phyloP scores from a whole-genome alignment of 2,329 filamentous ascomycete genomes.

The Albifimbria verrucaria region DNA sequence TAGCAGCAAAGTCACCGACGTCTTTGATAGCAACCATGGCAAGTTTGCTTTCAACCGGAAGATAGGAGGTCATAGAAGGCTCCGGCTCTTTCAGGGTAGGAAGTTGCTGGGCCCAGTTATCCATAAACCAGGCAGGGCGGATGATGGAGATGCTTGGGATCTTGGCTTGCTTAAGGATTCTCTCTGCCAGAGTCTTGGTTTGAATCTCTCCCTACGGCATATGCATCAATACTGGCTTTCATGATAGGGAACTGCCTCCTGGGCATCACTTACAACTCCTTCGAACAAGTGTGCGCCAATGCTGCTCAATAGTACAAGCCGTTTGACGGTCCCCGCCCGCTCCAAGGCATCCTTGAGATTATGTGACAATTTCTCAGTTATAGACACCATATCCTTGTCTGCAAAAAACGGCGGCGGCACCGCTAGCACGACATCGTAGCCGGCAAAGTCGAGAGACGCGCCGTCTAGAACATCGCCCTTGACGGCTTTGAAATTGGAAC shows the following conservation, averaged over 20 bases:
- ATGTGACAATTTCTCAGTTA: slow-evolving; percentile 8
- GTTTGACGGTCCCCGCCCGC: slow-evolving; percentile 14
- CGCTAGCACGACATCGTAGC: slow-evolving; percentile 18
- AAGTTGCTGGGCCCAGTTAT: slow-evolving; percentile 18
- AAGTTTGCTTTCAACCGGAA: slow-evolving; percentile 13
- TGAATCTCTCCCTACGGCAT: slow-evolving; percentile 18
- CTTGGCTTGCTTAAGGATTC: not conserved
- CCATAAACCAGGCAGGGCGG: slow-evolving; percentile 20
- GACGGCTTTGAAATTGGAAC: slow-evolving; percentile 18
- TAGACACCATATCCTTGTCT: slow-evolving; percentile 10
- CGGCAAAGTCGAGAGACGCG: slow-evolving; percentile 15
- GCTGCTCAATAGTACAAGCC: slow-evolving; percentile 18
- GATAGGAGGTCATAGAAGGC: slow-evolving; percentile 16
- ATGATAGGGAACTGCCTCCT: too few species aligned
- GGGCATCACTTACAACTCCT: slow-evolving; percentile 19
- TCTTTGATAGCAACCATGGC: slow-evolving; percentile 12
- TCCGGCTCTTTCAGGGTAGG: slow-evolving; percentile 11
- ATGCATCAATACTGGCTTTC: too few species aligned
- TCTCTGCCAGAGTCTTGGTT: slow-evolving; percentile 18
- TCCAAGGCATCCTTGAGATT: slow-evolving; percentile 16
- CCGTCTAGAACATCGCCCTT: slow-evolving; percentile 18
- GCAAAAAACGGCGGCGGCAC: slow-evolving; percentile 18
- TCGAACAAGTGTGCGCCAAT: slow-evolving; percentile 18
- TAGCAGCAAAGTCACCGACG: slow-evolving; percentile 11
- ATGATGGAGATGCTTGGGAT: slow-evolving; percentile 13